Evolutionary conservation across 2,329 filamentous ascomycete genomes (phyloP), one percentile per base, ranked within the genome.

Genomic region (Rasamsonia emersonii): DNA sequence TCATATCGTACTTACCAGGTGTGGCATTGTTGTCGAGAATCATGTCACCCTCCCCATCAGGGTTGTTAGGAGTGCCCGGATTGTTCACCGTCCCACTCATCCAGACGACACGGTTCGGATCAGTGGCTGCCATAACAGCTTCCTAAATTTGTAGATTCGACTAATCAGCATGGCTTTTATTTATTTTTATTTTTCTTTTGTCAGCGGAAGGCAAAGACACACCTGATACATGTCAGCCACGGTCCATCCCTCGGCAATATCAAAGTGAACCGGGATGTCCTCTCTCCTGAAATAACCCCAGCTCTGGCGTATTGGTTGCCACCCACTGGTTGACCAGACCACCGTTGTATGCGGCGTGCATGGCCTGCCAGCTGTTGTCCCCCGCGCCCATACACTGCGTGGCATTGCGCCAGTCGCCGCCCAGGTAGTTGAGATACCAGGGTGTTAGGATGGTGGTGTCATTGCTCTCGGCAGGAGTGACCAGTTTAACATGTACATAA

Each of bases 401-500:
- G 13, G 26, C 7, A 10, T 28, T 28, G 9, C 11, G 3, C 26
- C 26, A 28, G 9, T 58, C 53, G 9, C 65, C 67, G 1, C 68
- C 69, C 8, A 65, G 56, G 39, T 73, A 71, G 43, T 71, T 72
- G 14, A 75, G 49, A 42, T 73, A 67, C 64, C 65, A 74, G 0
- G 71, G 70, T 5, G 67, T 56, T 10, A 73, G 53, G 10, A 53
- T 56, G 3, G 63, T 57, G 9, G 66, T 56, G 59, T 64, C 37
- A 65, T 46, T 6, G 42, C 40, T 3, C 9, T 17, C 9, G 16
- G 5, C 3, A 9, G 15, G 17, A 28, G 15, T 18, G 9, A 11
- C 3, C n/a, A 55, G 39, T 18, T 58, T 49, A n/a, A 65, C 56
- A 8, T 53, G 41, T 47, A 56, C 61, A 28, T 24, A 20, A 33